phyloP scores from a whole-genome alignment of 371 early-diverging fungal genomes.

The Blyttiomyces sp. region DNA sequence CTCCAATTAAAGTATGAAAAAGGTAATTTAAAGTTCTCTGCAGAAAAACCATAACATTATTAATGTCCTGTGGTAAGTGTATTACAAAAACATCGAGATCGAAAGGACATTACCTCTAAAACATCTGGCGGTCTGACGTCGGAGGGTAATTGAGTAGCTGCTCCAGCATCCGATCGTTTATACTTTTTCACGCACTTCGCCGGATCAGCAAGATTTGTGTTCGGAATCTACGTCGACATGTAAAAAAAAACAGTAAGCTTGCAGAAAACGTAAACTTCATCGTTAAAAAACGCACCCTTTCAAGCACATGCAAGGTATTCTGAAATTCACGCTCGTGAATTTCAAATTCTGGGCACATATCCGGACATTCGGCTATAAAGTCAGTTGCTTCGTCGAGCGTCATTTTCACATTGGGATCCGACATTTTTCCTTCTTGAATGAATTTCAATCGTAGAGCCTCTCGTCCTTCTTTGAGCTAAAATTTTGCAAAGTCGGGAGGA shows the following conservation, averaged over 20 bases:
- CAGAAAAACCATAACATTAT: not conserved
- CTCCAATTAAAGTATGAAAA: conserved; percentile 56
- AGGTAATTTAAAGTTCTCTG: conserved; percentile 78
- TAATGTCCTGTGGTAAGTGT: not conserved
- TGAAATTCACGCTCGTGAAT: conserved; percentile 81
- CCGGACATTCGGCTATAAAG: conserved; percentile 75
- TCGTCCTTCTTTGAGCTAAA: conserved; percentile 35
- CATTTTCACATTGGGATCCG: conserved; percentile 56
- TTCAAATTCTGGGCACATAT: conserved; percentile 91
- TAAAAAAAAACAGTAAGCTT: not conserved
- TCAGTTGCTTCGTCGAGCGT: conserved; percentile 64
- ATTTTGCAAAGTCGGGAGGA: too few relatives aligned
- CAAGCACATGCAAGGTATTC: conserved; percentile 67
- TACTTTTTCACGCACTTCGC: conserved; percentile 76
- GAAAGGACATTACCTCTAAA: conserved; percentile 47
- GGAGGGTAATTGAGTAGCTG: conserved; percentile 78
- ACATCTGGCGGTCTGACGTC: conserved; percentile 84
- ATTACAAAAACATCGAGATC: not conserved
- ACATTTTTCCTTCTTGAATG: conserved; percentile 50
- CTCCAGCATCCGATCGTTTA: conserved; percentile 85
- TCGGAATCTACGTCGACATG: conserved; percentile 37
- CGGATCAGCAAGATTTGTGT: conserved; percentile 61
- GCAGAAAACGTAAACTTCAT: not conserved
- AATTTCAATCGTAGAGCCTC: conserved; percentile 30
- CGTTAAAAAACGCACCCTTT: conserved; percentile 48